Evolutionary conservation across 2,329 filamentous ascomycete genomes (phyloP).

Genomic region (Dothiorella sarmentorum): DNA sequence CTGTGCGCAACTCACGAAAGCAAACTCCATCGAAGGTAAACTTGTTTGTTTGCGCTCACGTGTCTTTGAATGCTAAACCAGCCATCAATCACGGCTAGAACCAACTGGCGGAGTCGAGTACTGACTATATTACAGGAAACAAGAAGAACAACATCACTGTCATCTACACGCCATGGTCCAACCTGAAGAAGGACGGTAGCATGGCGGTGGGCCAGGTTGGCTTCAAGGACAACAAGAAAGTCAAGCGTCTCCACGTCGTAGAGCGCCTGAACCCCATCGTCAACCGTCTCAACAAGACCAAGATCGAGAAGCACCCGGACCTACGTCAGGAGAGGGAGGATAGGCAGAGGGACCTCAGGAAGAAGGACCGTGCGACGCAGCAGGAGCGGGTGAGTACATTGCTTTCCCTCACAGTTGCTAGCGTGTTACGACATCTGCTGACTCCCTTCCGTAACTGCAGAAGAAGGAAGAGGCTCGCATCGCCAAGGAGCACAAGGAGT

Average conservation of each 20-base stretch:
- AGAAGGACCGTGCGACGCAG: slow-evolving; percentile 62
- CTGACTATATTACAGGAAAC: slow-evolving; percentile 61
- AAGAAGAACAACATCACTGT: slow-evolving; percentile 97
- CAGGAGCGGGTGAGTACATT: slow-evolving; percentile 56
- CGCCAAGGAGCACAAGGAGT: slow-evolving; percentile 76
- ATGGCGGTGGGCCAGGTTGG: slow-evolving; percentile 95
- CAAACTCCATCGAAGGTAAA: slow-evolving; percentile 91
- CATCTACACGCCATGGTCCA: slow-evolving; percentile 97
- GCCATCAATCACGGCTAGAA: background rate
- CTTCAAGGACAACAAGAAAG: slow-evolving; percentile 84
- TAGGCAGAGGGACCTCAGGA: slow-evolving; percentile 66
- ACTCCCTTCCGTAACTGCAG: slow-evolving; percentile 38
- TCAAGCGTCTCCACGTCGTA: slow-evolving; percentile 76
- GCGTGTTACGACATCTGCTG: no score
- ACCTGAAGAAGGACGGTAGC: slow-evolving; percentile 89
- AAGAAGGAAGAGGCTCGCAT: slow-evolving; percentile 72
- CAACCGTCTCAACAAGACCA: slow-evolving; percentile 98
- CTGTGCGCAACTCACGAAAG: slow-evolving; percentile 96
- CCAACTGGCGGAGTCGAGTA: background rate
- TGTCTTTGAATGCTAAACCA: no score
- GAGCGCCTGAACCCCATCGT: slow-evolving; percentile 84
- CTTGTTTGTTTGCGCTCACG: no score
- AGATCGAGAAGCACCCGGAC: slow-evolving; percentile 82
- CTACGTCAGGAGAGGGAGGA: slow-evolving; percentile 79
- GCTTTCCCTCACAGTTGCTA: no score